phyloP scores from a whole-genome alignment of 768 basidiomycete genomes.

The Erythrobasidium yunnanense region DNA sequence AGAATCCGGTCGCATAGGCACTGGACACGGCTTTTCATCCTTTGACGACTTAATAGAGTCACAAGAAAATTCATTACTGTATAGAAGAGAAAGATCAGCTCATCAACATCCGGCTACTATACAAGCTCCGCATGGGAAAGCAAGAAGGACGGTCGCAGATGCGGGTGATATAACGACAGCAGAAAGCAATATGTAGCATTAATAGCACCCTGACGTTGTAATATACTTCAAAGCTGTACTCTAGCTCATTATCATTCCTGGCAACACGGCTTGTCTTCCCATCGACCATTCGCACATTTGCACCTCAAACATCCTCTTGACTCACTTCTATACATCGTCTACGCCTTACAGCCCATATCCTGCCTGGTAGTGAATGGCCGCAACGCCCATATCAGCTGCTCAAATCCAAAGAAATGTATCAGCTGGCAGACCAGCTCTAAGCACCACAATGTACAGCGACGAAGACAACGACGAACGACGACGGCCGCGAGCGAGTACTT shows the following conservation, averaged over 20 bases:
- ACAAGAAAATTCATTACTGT: background rate
- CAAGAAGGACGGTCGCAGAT: too few species aligned
- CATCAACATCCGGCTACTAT: background rate
- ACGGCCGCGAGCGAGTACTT: background rate
- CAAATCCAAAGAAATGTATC: background rate
- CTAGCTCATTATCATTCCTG: too few species aligned
- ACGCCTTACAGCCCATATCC: background rate
- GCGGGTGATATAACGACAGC: too few species aligned
- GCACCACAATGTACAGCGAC: too few species aligned
- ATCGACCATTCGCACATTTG: background rate
- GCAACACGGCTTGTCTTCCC: background rate
- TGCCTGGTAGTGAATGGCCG: background rate
- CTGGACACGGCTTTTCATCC: conserved; percentile 6
- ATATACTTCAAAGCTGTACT: too few species aligned
- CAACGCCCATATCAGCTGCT: background rate
- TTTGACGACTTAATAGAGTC: background rate
- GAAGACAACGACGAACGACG: background rate
- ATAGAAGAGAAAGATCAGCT: background rate
- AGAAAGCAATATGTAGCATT: too few species aligned
- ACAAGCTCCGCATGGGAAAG: too few species aligned
- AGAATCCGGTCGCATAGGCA: conserved; percentile 3
- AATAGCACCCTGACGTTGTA: too few species aligned
- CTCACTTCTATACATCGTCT: too few species aligned
- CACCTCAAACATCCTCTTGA: too few species aligned
- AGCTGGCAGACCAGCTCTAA: background rate